Evolutionary conservation across 1,139 yeast genomes (phyloP).

Genomic region (Nakaseomyces bracarensis): DNA sequence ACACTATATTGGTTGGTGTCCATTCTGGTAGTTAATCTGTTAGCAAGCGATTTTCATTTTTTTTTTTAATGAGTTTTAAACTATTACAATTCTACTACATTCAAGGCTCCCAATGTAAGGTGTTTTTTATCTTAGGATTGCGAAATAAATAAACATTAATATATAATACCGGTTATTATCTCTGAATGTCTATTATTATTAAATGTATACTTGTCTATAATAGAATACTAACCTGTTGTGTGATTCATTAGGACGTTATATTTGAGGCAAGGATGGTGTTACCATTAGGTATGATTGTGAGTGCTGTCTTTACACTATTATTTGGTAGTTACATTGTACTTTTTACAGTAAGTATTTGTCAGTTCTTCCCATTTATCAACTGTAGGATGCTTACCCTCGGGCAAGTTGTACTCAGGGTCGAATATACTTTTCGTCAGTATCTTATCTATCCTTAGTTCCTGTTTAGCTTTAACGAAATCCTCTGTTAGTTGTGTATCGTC

Average conservation of each 20-base stretch:
- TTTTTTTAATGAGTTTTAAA: not conserved
- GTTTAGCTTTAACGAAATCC: conserved; percentile 17
- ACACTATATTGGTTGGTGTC: conserved; percentile 98
- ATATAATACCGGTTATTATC: too few species aligned
- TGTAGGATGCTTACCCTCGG: conserved; percentile 13
- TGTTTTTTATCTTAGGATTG: too few species aligned
- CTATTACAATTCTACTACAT: too few species aligned
- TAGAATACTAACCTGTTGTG: too few species aligned
- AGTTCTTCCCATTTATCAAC: conserved; percentile 20
- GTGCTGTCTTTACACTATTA: too few species aligned
- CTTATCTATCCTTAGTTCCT: conserved; percentile 23
- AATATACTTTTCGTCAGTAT: conserved; percentile 24
- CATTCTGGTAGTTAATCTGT: conserved; percentile 67
- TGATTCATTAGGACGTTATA: too few species aligned
- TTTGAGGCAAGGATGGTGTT: too few species aligned
- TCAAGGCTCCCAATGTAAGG: too few species aligned
- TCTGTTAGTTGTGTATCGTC: conserved; percentile 16
- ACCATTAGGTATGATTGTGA: too few species aligned
- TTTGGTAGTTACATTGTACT: conserved; percentile 14
- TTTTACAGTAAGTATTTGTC: conserved; percentile 14
- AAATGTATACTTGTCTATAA: too few species aligned
- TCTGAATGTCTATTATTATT: too few species aligned
- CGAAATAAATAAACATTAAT: too few species aligned
- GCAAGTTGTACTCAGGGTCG: conserved; percentile 18
- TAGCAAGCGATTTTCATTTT: not conserved